A percentile compares a stretch with the other conserved stretches of the same genome.
phyloP scores from a whole-genome alignment of 2,329 filamentous ascomycete genomes.

The Samsoniella hepiali region DNA sequence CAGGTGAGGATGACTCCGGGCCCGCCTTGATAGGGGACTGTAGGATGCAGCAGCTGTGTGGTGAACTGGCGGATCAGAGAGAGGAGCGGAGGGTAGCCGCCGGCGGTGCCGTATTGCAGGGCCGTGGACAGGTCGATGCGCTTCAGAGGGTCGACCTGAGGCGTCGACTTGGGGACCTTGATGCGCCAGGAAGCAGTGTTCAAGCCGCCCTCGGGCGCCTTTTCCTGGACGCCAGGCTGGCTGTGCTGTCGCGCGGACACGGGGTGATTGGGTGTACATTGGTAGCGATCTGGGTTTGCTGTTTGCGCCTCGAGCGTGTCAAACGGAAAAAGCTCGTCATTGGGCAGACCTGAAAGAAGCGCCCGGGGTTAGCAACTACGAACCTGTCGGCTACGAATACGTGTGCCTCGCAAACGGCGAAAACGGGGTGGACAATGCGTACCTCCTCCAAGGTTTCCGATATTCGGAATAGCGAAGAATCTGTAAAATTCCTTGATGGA shows the following conservation, averaged over 20 bases:
- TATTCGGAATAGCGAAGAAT: slow-evolving; percentile 67
- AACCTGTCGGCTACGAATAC: not conserved
- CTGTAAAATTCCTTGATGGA: slow-evolving; percentile 81
- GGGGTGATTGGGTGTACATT: slow-evolving; percentile 63
- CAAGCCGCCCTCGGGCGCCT: slow-evolving; percentile 23
- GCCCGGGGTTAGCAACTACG: not conserved
- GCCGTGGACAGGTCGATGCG: slow-evolving; percentile 80
- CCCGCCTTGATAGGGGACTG: slow-evolving; percentile 72
- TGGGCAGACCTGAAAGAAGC: slow-evolving; percentile 63
- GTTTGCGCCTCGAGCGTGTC: slow-evolving; percentile 84
- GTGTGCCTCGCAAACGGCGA: not conserved
- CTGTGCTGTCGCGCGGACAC: slow-evolving; percentile 24
- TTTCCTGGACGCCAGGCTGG: slow-evolving; percentile 14
- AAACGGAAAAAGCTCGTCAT: slow-evolving; percentile 80
- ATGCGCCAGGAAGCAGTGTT: slow-evolving; percentile 52
- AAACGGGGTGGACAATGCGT: slow-evolving; percentile 27
- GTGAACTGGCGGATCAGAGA: slow-evolving; percentile 78
- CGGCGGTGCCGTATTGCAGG: slow-evolving; percentile 80
- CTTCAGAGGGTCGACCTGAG: slow-evolving; percentile 55
- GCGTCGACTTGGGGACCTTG: slow-evolving; percentile 65
- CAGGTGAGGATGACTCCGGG: slow-evolving; percentile 76
- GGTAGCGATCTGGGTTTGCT: slow-evolving; percentile 71
- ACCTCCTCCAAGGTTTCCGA: slow-evolving; percentile 62
- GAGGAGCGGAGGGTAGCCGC: slow-evolving; percentile 76
- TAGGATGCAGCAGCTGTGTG: slow-evolving; percentile 72